Evolutionary conservation across 495 filamentous ascomycete genomes (phyloP), one percentile per base, ranked within the genome.

Genomic region (Terfezia boudieri): DNA sequence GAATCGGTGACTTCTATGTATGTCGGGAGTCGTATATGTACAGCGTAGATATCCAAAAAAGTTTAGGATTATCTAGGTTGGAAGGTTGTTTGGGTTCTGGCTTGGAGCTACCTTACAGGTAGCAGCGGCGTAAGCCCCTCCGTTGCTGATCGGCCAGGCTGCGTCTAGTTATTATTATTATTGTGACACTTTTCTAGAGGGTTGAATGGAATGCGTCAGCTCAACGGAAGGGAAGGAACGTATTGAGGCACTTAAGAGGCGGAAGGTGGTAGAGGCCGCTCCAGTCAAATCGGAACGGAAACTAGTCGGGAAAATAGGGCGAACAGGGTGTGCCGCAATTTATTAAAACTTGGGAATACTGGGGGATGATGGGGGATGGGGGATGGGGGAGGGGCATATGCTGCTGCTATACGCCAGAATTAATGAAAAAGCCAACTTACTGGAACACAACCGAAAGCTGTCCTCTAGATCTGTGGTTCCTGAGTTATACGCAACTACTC

Each of bases 341-440:
- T 32, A 1, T 32, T 1, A 32, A 1, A 32, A 32, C 26, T 32
- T 32, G 26, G 26, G 26, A 54, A 57, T 57, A 52, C 54, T 59
- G 56, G 60, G 59, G 66, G n/a, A n/a, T n/a, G n/a, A 65, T 67
- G 62, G 51, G 54, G 54, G 37, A 52, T 59, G 55, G 53, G 56
- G 55, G 62, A 57, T 41, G 50, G 53, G 57, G 53, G 41, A 41
- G 60, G 50, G 37, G 54, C 41, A 46, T 14, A 20, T 6, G 41
- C 41, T 10, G n/a, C 17, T 12, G 14, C 10, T 43, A 16, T 10
- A 20, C 17, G 8, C 1, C 17, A 5, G 41, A 46, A 46, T n/a
- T 14, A 46, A 20, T 10, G 8, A 14, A 46, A 20, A 46, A 8
- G 41, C 14, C 41, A 46, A 20, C 14, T 20, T 20, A 20, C 14